Evolutionary conservation across 1,284 basidiomycete species (phyloP).

Genomic region (Ustilago crameri): DNA sequence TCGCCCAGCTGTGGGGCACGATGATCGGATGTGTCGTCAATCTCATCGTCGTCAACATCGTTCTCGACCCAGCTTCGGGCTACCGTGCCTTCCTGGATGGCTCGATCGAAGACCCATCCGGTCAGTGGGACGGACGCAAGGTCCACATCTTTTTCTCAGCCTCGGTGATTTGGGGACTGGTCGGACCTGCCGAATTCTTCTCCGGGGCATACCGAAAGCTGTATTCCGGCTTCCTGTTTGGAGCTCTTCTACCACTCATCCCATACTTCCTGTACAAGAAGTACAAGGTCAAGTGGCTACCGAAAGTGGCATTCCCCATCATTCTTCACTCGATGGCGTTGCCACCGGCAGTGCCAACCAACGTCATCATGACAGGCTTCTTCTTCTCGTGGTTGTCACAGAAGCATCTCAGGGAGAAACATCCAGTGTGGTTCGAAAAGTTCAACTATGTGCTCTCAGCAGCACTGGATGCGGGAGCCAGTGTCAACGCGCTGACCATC

Average conservation of each 20-base stretch:
- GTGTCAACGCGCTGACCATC: constrained; percentile 70
- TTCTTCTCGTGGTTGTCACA: constrained; percentile 69
- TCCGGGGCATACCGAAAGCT: constrained; percentile 69
- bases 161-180: constrained; percentile 70
- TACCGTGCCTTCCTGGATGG: constrained; percentile 69
- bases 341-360: constrained; percentile 69
- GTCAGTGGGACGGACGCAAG: constrained; percentile 68
- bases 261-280: constrained; percentile 70
- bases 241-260: constrained; percentile 69
- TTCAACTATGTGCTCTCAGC: constrained; percentile 68
- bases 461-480: constrained; percentile 70
- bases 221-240: constrained; percentile 70
- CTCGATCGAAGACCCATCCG: constrained; percentile 70
- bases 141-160: constrained; percentile 69
- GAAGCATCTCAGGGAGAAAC: constrained; percentile 68
- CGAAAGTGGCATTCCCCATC: constrained; percentile 71
- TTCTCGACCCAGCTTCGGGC: constrained; percentile 61
- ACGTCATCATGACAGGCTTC: constrained; percentile 71
- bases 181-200: constrained; percentile 71
- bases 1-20: constrained; percentile 71
- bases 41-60: constrained; percentile 69
- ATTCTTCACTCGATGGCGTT: constrained; percentile 70
- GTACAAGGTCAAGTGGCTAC: constrained; percentile 58
- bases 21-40: constrained; percentile 70
- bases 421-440: constrained; percentile 64